These are phyloP conservation scores for Xylaria sp. DNA, from an alignment of 2,329 filamentous ascomycete species.

Conservation along the genomic window DNA sequence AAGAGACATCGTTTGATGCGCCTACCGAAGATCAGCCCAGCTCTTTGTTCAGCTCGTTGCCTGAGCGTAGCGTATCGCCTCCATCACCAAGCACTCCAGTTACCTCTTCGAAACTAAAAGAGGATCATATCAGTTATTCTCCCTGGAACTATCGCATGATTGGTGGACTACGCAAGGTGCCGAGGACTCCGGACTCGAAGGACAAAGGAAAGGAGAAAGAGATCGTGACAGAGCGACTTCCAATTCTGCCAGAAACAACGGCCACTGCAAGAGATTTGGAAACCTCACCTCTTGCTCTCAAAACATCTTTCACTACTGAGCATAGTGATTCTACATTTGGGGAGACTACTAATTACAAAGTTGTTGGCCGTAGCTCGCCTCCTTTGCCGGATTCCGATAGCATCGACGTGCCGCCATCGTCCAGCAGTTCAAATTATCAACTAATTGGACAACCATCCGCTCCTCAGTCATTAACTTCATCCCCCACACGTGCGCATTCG, in stretches of 20 bases:
- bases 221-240: constrained; percentile 47
- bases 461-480: constrained; percentile 53
- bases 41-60: constrained; percentile 61
- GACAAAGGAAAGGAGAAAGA: constrained; percentile 56
- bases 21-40: constrained; percentile 59
- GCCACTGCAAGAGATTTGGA: constrained; percentile 36
- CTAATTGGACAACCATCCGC: constrained; percentile 63
- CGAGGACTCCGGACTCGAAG: constrained; percentile 55
- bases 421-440: constrained; percentile 62
- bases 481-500: constrained; percentile 47
- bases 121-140: constrained; percentile 52
- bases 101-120: constrained; percentile 50
- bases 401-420: constrained; percentile 55
- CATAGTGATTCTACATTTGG: constrained; percentile 56
- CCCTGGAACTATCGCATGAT: constrained; percentile 66
- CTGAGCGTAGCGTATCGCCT: constrained; percentile 57
- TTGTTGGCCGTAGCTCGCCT: constrained; percentile 62
- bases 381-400: constrained; percentile 54
- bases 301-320: constrained; percentile 55
- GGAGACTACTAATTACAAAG: constrained; percentile 66
- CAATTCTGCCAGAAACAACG: constrained; percentile 49
- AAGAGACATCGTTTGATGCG: constrained; percentile 59
- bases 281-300: constrained; percentile 44
- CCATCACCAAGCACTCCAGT: constrained; percentile 51
- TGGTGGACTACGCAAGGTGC: constrained; percentile 66